Evolutionary conservation across 352 stramenopile genomes (phyloP), one percentile per base, ranked within the genome.

Genomic region (Phytophthora multivora): DNA sequence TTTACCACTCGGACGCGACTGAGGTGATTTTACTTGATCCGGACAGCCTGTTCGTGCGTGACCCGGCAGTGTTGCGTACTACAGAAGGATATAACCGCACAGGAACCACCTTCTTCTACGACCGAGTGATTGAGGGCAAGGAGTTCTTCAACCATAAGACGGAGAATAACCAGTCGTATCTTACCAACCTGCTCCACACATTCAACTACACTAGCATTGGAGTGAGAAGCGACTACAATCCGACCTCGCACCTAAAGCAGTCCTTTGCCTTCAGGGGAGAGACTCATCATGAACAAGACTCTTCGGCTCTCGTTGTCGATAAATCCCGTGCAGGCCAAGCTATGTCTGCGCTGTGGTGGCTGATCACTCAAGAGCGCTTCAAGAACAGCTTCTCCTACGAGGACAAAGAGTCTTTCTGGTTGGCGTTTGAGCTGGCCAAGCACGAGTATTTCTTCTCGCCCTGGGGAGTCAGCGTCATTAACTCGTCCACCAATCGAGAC

Each of bases 51-150:
- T 63, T 86, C 21, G 55, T 82, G 40, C 51, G 33, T 0, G 64
- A 90, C 31, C 77, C 78, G 0, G 69, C 81, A 7, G 40, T 68
- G 2, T 16, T 90, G 9, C 55, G 74, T 1, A 53, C 59, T 5
- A 75, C 60, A 2, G 47, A 59, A 0, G 73, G 63, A 3, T 91
- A 91, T 68, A 51, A 69, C 5, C 33, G 35, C 10, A 85, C 59
- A 21, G 77, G 79, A 5, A 89, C 82, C 12, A 72, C 79, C 3
- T 91, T 91, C 60, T 91, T 91, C 57, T 88, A 89, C 61, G 79
- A 91, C 62, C 79, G 75, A 28, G 73, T 82, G 33, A 56, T 80
- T 21, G 43, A 40, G 2, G 43, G 71, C 15, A 38, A 75, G 16
- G 9, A 67, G 5, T 71, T 72, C n/a, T 67, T 75, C 21, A 70